Evolutionary conservation across 495 filamentous ascomycete species (phyloP), one percentile per base, ranked within the genome.

Genomic region (Lasiosphaeria ovina): DNA sequence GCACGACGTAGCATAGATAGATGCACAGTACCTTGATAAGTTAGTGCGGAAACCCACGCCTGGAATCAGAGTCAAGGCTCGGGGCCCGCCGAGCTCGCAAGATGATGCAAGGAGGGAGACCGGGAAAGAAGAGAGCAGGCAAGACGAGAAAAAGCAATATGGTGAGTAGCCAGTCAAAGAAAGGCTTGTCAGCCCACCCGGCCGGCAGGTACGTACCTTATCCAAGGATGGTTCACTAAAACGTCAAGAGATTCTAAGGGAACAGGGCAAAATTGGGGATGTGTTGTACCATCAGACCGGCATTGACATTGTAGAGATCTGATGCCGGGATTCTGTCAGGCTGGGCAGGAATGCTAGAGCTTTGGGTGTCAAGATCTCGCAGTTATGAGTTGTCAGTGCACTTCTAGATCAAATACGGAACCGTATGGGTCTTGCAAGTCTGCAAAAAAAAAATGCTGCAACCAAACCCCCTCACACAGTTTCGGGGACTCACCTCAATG

Each of bases 331-430:
- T 62, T 36, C 34, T 36, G 6, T 57, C 16, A 54, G 38, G 49
- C 60, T 62, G 60, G 60, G 60, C 60, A 57, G 60, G 57, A 62
- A 62, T 57, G 54, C 47, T 12, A 51, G 32, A 47, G 16, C 36
- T 36, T 57, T 62, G 47, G 62, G 34, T 64, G 54, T 52, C 54
- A 44, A 58, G 34, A 35, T 45, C 47, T 47, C 49, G 9, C 6
- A 57, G 60, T 61, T 59, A 36, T 58, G 62, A 64, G 59, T 57
- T 64, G 62, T 57, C 62, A 61, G 48, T 47, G 44, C 14, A 47
- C 12, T 14, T 47, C 16, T 5, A 47, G 12, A n/a, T 47, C 44
- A 11, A 47, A 47, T 11, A 47, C 7, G 5, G 44, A n/a, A 11
- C 44, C 44, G 44, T 47, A 24, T 24, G 24, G 24, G 24, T 24